Percentiles rank a stretch among this genome's conserved stretches.
Evolutionary conservation across 257 asterid genomes (phyloP).

Genomic region (Solanum stenotomum): DNA sequence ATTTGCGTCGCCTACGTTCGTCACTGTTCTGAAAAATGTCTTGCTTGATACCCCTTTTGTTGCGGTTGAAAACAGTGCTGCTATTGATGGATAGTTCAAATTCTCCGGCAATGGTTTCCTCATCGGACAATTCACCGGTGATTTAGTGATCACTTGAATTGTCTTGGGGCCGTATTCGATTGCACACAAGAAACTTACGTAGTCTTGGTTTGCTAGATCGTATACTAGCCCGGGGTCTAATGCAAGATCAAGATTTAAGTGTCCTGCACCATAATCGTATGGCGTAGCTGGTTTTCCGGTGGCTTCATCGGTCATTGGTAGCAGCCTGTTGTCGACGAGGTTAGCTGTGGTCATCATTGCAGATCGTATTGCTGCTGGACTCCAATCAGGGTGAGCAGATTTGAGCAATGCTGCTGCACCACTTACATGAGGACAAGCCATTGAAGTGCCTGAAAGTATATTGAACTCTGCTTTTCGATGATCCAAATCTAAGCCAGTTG

Average conservation of each 20-base stretch:
- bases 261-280: conserved; percentile 85
- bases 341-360: conserved; percentile 96
- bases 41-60: conserved; percentile 42
- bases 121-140: conserved; percentile 61
- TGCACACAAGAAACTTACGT: conserved; percentile 73
- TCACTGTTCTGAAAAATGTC: conserved; percentile 64
- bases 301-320: conserved; percentile 63
- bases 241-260: conserved; percentile 70
- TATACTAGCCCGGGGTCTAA: conserved; percentile 93
- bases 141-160: conserved; percentile 77
- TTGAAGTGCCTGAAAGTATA: conserved; percentile 85
- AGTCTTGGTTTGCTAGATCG: conserved; percentile 52
- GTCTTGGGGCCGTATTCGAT: conserved; percentile 76
- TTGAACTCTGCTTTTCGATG: conserved; percentile 71
- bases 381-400: conserved; percentile 97
- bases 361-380: conserved; percentile 82
- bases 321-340: conserved; percentile 34
- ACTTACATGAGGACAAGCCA: conserved; percentile 97
- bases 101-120: conserved; percentile 72
- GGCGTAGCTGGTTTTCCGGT: conserved; percentile 69
- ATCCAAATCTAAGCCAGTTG: conserved; percentile 75
- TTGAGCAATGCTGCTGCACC: conserved; percentile 96
- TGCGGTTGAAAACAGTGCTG: conserved; percentile 57
- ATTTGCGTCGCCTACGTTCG: conserved; percentile 66
- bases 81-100: conserved; percentile 78